A percentile compares a stretch with the other conserved stretches of the same genome.
These are phyloP conservation scores for Xerocomus amazonicus DNA, from an alignment of 1,284 basidiomycete species.

Conservation along the genomic window DNA sequence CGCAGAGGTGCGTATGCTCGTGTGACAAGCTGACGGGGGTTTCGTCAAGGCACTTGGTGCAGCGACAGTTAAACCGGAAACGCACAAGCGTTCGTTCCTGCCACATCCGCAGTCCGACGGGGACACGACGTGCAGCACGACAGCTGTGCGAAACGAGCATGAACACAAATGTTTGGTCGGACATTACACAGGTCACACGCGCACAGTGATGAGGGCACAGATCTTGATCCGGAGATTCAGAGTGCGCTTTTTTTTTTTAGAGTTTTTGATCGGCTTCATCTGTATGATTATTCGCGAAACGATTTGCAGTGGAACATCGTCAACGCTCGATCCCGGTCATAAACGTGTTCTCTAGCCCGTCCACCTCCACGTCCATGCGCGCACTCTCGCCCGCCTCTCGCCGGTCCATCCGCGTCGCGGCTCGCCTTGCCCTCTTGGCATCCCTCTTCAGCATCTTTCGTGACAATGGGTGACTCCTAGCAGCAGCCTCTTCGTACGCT, in stretches of 20 bases:
- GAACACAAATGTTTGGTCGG: constrained; percentile 5
- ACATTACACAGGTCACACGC: neutral
- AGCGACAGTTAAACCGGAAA: constrained; percentile 18
- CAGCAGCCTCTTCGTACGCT: constrained; percentile 41
- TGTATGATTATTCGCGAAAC: too few relatives aligned
- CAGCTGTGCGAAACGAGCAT: neutral
- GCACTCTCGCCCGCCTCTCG: constrained; percentile 7
- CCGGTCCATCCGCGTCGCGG: constrained; percentile 26
- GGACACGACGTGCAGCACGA: neutral
- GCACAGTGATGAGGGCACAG: neutral
- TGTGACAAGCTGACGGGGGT: constrained; percentile 12
- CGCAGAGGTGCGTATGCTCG: constrained; percentile 49
- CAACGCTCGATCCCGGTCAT: constrained; percentile 35
- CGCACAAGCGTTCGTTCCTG: constrained; percentile 12
- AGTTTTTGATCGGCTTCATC: too few relatives aligned
- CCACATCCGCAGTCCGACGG: neutral
- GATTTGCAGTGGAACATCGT: neutral
- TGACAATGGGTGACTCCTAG: constrained; percentile 50
- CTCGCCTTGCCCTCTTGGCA: constrained; percentile 54
- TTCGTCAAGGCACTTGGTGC: constrained; percentile 25
- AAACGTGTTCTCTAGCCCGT: constrained; percentile 45
- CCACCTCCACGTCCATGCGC: constrained; percentile 41
- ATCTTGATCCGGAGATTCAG: too few relatives aligned
- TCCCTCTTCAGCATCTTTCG: constrained; percentile 57
- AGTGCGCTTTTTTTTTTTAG: too few relatives aligned